Evolutionary conservation across 208 protist species (phyloP).

Genomic region (Acanthamoeba culbertsoni): DNA sequence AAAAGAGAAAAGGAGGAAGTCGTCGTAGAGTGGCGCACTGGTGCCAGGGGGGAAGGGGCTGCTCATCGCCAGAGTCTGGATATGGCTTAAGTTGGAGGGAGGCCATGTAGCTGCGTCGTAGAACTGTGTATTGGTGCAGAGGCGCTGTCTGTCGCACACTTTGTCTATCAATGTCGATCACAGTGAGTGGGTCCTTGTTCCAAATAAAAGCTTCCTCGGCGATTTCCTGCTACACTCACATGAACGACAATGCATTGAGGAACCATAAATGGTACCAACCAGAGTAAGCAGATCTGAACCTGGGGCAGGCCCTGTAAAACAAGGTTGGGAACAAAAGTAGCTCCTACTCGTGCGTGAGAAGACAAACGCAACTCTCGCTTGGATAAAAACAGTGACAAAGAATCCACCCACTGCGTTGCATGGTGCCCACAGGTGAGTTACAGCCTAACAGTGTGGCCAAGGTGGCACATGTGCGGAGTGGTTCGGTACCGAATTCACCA

Average conservation of each 20-base stretch:
- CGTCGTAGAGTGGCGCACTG: not conserved
- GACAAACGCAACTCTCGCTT: not conserved
- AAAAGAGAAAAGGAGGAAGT: not conserved
- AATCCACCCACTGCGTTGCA: not conserved
- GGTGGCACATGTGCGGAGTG: not conserved
- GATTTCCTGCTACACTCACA: not conserved
- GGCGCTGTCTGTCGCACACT: constrained; percentile 44
- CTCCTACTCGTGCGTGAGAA: not conserved
- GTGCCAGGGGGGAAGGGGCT: not conserved
- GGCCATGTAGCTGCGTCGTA: not conserved
- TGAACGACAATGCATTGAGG: not conserved
- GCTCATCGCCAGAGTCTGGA: not conserved
- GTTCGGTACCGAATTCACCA: not conserved
- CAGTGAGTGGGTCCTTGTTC: not conserved
- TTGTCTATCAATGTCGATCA: constrained; percentile 48
- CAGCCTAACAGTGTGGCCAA: not conserved
- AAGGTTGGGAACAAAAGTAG: constrained; percentile 46
- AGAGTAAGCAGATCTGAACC: not conserved
- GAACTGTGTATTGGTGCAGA: not conserved
- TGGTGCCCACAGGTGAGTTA: not conserved
- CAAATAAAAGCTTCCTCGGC: constrained; percentile 41
- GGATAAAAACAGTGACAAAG: constrained; percentile 27
- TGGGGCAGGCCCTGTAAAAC: constrained; percentile 29
- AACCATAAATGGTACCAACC: not conserved
- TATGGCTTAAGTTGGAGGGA: not conserved